These are phyloP conservation scores for Gypsophila paniculata DNA, from an alignment of 179 eudicot genomes.

Conservation along the genomic window DNA sequence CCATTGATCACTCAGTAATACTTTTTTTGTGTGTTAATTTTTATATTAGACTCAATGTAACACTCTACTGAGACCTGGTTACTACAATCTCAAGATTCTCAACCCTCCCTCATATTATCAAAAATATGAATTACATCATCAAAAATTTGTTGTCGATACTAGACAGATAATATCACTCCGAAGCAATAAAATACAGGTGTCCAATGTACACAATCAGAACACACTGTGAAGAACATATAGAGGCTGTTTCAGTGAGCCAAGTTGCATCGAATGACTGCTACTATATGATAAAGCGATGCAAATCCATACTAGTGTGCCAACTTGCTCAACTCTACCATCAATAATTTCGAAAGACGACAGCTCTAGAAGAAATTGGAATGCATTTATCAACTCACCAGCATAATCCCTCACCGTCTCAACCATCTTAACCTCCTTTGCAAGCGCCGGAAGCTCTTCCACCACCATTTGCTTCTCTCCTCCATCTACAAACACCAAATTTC, in stretches of 20 bases:
- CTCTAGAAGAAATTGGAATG: neutral
- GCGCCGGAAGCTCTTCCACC: constrained; percentile 71
- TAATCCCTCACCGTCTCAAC: constrained; percentile 74
- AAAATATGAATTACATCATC: neutral
- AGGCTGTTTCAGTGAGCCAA: too few relatives aligned
- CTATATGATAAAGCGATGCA: too few relatives aligned
- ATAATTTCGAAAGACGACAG: neutral
- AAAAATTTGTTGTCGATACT: too few relatives aligned
- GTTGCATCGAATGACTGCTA: neutral
- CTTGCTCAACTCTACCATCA: neutral
- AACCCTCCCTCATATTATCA: neutral
- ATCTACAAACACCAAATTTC: constrained; percentile 24
- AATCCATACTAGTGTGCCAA: too few relatives aligned
- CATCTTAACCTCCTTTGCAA: constrained; percentile 93
- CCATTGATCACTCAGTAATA: neutral
- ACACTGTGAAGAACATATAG: too few relatives aligned
- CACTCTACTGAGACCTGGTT: neutral
- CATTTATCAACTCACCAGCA: constrained; percentile 53
- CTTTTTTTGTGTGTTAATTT: neutral
- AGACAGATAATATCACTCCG: too few relatives aligned
- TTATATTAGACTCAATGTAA: neutral
- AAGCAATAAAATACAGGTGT: too few relatives aligned
- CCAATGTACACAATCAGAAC: too few relatives aligned
- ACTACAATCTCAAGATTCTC: constrained; percentile 2
- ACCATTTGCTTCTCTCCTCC: constrained; percentile 41